Conservation (phyloP, 768 basidiomycete species). For the Lentinula guzmanii region DNA sequence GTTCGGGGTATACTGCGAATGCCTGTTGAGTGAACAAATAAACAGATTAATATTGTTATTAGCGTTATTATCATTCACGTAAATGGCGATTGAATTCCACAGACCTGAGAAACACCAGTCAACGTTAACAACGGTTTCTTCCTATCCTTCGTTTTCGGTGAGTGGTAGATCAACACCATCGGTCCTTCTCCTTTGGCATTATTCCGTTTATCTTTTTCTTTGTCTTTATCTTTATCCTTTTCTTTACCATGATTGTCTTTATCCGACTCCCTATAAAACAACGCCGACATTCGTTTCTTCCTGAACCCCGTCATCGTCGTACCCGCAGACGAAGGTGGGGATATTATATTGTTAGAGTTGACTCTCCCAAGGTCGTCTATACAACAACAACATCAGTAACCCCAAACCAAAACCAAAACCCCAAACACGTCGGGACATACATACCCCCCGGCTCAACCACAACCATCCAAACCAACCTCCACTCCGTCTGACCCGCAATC, state of each 20-base stretch:
- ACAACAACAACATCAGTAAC: no score
- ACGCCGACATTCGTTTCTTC: constrained; percentile 56
- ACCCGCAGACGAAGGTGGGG: constrained; percentile 7
- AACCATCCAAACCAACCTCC: constrained; percentile 89
- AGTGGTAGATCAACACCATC: constrained; percentile 51
- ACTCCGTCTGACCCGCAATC: constrained; percentile 95
- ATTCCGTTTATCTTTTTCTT: no score
- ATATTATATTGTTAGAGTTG: constrained; percentile 20
- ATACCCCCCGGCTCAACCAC: constrained; percentile 21
- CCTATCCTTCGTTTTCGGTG: constrained; percentile 67
- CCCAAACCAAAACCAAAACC: no score
- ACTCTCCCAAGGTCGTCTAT: constrained; percentile 13
- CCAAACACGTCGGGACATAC: no score
- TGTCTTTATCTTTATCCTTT: no score
- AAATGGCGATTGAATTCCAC: neutral
- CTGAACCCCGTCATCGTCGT: constrained; percentile 8
- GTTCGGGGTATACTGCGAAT: constrained; percentile 93
- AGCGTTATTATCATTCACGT: no score
- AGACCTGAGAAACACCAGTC: constrained; percentile 40
- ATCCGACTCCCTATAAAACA: constrained; percentile 50
- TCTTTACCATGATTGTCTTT: constrained; percentile 11
- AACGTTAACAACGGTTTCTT: constrained; percentile 70
- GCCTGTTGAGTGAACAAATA: constrained; percentile 40
- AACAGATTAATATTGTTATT: no score
- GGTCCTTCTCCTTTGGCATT: constrained; percentile 24